Evolutionary conservation across 331 rosid species (phyloP).

Genomic region (Malus hybrid): DNA sequence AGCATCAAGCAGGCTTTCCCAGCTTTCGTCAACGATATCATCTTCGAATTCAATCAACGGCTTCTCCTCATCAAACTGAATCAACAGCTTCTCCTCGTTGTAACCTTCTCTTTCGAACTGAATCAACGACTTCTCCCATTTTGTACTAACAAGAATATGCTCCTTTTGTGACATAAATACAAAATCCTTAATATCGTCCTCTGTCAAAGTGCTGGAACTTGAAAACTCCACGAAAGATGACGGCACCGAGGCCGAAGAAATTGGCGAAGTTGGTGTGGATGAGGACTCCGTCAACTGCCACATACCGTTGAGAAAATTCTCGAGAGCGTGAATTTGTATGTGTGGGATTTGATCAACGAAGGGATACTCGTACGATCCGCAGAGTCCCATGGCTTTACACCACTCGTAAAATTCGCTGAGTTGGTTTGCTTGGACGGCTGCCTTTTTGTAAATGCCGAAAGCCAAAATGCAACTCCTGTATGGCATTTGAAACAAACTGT

Average conservation of each 20-base stretch:
- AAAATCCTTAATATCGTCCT: constrained; percentile 3
- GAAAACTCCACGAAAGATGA: constrained; percentile 13
- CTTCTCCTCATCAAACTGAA: constrained; percentile 37
- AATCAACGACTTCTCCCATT: constrained; percentile 26
- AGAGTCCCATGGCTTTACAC: constrained; percentile 44
- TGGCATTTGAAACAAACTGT: constrained; percentile 59
- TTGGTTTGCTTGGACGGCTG: constrained; percentile 41
- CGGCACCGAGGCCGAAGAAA: neutral
- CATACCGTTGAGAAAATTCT: constrained; percentile 46
- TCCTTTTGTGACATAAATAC: neutral
- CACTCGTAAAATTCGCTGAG: constrained; percentile 56
- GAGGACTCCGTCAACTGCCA: constrained; percentile 63
- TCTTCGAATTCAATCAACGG: constrained; percentile 43
- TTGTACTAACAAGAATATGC: neutral
- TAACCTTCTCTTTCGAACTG: neutral
- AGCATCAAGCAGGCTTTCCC: constrained; percentile 67
- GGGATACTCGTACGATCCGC: constrained; percentile 56
- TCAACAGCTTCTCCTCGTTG: constrained; percentile 40
- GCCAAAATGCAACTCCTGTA: constrained; percentile 37
- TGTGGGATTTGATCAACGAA: constrained; percentile 44
- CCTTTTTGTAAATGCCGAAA: constrained; percentile 55
- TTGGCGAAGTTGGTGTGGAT: neutral
- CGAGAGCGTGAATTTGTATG: constrained; percentile 47
- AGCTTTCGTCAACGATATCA: constrained; percentile 17
- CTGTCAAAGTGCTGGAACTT: constrained; percentile 1